Percentiles rank a stretch among this genome's conserved stretches.
These are phyloP conservation scores for Candida adriatica DNA, from an alignment of 805 yeast genomes.

Conservation along the genomic window DNA sequence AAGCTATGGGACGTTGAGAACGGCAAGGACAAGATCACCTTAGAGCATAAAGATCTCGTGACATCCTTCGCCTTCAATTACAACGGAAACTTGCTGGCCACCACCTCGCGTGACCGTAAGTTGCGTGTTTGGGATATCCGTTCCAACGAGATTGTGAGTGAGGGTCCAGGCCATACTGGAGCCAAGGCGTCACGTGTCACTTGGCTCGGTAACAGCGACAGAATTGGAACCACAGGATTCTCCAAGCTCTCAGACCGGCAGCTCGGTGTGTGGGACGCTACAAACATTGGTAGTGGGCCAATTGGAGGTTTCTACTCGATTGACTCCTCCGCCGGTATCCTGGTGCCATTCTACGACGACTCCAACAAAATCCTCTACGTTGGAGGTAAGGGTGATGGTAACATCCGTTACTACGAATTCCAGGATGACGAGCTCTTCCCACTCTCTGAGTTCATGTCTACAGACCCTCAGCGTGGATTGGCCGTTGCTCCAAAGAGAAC, in stretches of 20 bases:
- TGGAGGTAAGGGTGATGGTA: slow-evolving; percentile 98
- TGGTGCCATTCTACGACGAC: slow-evolving; percentile 87
- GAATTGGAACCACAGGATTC: slow-evolving; percentile 91
- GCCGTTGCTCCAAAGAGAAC: slow-evolving; percentile 81
- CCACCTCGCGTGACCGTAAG: slow-evolving; percentile 86
- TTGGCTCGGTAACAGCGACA: slow-evolving; percentile 85
- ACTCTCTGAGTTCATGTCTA: slow-evolving; percentile 82
- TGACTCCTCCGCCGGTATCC: slow-evolving; percentile 88
- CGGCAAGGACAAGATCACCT: slow-evolving; percentile 62
- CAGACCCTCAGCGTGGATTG: slow-evolving; percentile 94
- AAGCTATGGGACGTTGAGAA: slow-evolving; percentile 85
- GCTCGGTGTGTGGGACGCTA: slow-evolving; percentile 87
- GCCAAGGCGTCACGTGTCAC: slow-evolving; percentile 84
- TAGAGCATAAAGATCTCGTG: slow-evolving; percentile 84
- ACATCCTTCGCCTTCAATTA: slow-evolving; percentile 90
- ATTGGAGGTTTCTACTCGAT: slow-evolving; percentile 82
- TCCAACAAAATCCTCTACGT: slow-evolving; percentile 73
- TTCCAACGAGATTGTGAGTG: slow-evolving; percentile 63
- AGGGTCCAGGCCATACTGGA: slow-evolving; percentile 88
- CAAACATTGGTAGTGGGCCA: slow-evolving; percentile 69
- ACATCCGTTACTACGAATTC: slow-evolving; percentile 88
- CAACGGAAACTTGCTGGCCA: slow-evolving; percentile 81
- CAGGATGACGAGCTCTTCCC: slow-evolving; percentile 77
- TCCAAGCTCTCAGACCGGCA: slow-evolving; percentile 91
- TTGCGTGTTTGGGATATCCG: slow-evolving; percentile 90